Base-by-base conservation (phyloP, 2,329 filamentous ascomycete genomes). In the Penicillium sp. region DNA sequence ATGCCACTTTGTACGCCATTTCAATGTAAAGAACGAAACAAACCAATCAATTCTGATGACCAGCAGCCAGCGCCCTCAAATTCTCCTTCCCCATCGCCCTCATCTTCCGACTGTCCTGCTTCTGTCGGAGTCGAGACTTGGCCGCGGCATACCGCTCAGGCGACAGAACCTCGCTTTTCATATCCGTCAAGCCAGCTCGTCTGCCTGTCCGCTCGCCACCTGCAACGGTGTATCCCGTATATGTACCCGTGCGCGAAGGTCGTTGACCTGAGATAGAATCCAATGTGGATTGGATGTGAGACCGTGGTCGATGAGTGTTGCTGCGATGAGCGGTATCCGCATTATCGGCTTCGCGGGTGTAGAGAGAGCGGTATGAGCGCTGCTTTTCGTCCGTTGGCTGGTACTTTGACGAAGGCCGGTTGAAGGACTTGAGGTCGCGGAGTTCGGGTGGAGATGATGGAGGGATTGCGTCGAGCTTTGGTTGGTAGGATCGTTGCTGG, bases 71-170 rank as follows among this genome's bases (percentile, higher is more conserved):
- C 18, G 10, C 30, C 29, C 40, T 45, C 3, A 54, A 37, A 47
- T 60, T 63, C 39, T 65, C 62, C 39, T 62, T 64, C 16, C 57
- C 62, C n/a, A 53, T 49, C 23, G 50, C 48, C 41, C 45, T 51
- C 20, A 33, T 35, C 44, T 51, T 57, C 13, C 50, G 50, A 18
- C 35, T 48, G 17, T 56, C 47, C 30, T 51, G 47, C 41, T 55
- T 60, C 28, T 54, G 56, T 30, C 56, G 58, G 9, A 66, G 50
- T 25, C 63, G 53, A n/a, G 56, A 59, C 38, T 60, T 53, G 3
- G 64, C 62, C 7, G 59, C 59, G 2, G 61, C 50, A 35, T 54
- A 35, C 14, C 63, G 55, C 18, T 67, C 64, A 2, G 60, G 40
- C 4, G 60, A 47, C 8, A 64, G 42, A 3, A 43, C 37, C 15